A percentile compares a stretch with the other conserved stretches of the same genome.
Evolutionary conservation across 805 yeast genomes (phyloP).

Genomic region (Metschnikowia kunwiensis): DNA sequence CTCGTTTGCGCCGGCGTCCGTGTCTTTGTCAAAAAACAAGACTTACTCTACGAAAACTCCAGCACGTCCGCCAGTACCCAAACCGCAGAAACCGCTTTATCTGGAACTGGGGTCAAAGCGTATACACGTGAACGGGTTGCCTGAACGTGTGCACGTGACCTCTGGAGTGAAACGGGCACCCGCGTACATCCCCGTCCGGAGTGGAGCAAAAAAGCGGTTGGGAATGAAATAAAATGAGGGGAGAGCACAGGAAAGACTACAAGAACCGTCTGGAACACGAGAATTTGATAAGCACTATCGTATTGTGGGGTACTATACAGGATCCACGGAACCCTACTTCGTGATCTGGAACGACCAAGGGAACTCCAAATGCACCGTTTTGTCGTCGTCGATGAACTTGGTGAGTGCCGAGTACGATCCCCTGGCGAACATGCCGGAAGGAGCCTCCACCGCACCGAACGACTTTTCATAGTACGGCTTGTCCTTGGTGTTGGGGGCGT

Average conservation of each 20-base stretch:
- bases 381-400: conserved; percentile 85
- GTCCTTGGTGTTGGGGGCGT: conserved; percentile 80
- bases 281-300: too few relatives aligned
- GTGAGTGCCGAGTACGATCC: conserved; percentile 80
- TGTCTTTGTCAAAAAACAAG: too few relatives aligned
- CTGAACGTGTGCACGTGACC: too few relatives aligned
- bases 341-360: conserved; percentile 87
- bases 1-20: conserved; percentile 8
- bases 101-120: too few relatives aligned
- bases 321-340: conserved; percentile 51
- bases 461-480: conserved; percentile 71
- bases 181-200: conserved; percentile 30
- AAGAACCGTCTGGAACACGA: too few relatives aligned
- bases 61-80: too few relatives aligned
- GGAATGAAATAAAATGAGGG: conserved; percentile 9
- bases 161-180: conserved; percentile 28
- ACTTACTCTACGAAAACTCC: too few relatives aligned
- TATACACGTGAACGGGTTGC: too few relatives aligned
- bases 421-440: conserved; percentile 84
- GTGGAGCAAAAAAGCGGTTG: conserved; percentile 14
- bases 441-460: conserved; percentile 72
- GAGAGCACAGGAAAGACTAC: not conserved
- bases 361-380: conserved; percentile 63
- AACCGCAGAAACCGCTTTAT: too few relatives aligned
- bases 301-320: too few relatives aligned